Evolutionary conservation across 2,329 filamentous ascomycete genomes (phyloP), one percentile per base, ranked within the genome.

Genomic region (Incumbomyces delicatus): DNA sequence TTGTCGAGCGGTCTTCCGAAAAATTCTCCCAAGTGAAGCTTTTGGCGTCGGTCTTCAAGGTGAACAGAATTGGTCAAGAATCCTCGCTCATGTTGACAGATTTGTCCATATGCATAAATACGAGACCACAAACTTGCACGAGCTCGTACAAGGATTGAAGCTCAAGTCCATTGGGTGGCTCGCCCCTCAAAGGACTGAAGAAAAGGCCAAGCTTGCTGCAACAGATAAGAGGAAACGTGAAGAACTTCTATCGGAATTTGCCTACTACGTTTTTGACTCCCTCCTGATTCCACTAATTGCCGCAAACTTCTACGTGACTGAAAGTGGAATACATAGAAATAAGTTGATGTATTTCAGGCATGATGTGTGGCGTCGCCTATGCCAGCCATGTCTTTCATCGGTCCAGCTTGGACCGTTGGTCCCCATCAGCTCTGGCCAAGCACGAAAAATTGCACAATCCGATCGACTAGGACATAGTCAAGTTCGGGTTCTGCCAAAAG

Each of bases 261-360:
- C 96, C 6, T 96, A 95, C 66, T 98, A 89, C 61, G 55, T 94
- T 3, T 92, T 98, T 58, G 92, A 98, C 64, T 95, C 89, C 0
- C 73, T 95, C 17, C 61, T 98, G 47, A 85, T 96, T 57, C 90
- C 92, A 8, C 73, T 98, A 6, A 76, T 96, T 40, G 80, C 86
- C 30, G 81, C 78, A 52, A 89, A 92, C 58, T 98, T 98, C 59
- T 90, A 96, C 60, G 85, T 95, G 32, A 98, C 92, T 0, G 92
- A 98, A 63, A 92, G 88, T 0, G 88, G 80, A 52, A 72, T 73
- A 1, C 80, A 95, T 60, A 81, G 83, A 13, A 87, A 92, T 57
- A 79, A 80, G 22, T 68, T 96, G 1, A 95, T 94, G 63, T 98
- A 87, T 66, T 96, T 95, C 61, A 84, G 90, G 3, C 92, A 98